Conservation (phyloP, 1,284 basidiomycete species). For the Leccinum fallax region DNA sequence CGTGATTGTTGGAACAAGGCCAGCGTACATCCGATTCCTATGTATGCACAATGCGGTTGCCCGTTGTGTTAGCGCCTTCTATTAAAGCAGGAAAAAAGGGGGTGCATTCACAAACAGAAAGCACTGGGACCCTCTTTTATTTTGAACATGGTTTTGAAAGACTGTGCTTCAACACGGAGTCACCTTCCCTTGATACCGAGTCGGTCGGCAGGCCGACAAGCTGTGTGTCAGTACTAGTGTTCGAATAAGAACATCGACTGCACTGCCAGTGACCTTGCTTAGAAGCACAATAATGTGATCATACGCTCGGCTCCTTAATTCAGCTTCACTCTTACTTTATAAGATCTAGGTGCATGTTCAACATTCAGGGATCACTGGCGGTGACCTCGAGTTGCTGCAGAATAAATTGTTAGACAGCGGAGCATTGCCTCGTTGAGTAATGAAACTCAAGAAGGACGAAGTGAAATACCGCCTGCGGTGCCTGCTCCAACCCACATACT, state of each 20-base stretch:
- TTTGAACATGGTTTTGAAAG: neutral
- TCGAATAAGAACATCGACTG: too few relatives aligned
- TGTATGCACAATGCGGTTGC: neutral
- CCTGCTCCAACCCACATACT: neutral
- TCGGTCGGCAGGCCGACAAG: too few relatives aligned
- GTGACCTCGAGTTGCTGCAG: neutral
- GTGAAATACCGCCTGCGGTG: neutral
- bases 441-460: neutral
- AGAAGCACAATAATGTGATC: neutral
- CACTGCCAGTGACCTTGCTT: neutral
- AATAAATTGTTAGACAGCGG: neutral
- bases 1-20: neutral
- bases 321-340: neutral
- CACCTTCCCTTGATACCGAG: too few relatives aligned
- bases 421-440: neutral
- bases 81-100: too few relatives aligned
- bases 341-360: too few relatives aligned
- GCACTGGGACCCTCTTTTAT: neutral
- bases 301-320: neutral
- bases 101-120: too few relatives aligned
- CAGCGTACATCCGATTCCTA: neutral
- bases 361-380: too few relatives aligned
- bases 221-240: too few relatives aligned
- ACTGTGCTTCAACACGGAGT: too few relatives aligned
- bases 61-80: too few relatives aligned